phyloP scores from a whole-genome alignment of 176 grass and related monocot species.

The Poa pratensis region DNA sequence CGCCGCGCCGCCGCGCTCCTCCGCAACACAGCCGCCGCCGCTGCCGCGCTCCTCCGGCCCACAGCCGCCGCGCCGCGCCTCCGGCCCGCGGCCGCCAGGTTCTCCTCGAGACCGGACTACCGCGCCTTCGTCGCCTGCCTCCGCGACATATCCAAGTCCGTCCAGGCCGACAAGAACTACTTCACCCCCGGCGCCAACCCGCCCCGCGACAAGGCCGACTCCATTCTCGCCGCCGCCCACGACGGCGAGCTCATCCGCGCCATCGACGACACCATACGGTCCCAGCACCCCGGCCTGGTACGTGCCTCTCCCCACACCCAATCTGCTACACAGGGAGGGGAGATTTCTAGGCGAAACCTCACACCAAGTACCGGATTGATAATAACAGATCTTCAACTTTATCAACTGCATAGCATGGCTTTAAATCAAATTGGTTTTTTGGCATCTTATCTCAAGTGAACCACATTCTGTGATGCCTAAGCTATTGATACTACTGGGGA shows the following conservation, averaged over 20 bases:
- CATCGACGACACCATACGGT: constrained; percentile 40
- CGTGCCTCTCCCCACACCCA: neutral
- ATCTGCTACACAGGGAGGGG: neutral
- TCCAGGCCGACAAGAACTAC: neutral
- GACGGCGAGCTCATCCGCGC: constrained; percentile 56
- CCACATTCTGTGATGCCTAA: too few species aligned
- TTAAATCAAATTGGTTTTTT: too few species aligned
- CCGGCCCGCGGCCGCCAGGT: constrained; percentile 29
- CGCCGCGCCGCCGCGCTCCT: constrained; percentile 37
- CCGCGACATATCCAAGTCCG: neutral
- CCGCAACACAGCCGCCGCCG: constrained; percentile 8
- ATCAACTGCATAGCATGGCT: too few species aligned
- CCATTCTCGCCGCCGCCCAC: neutral
- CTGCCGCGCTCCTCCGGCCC: too few species aligned
- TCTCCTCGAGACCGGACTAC: constrained; percentile 52
- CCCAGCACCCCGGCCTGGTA: constrained; percentile 55
- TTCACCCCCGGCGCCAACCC: neutral
- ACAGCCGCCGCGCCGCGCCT: constrained; percentile 18
- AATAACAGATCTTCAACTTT: too few species aligned
- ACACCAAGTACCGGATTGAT: too few species aligned
- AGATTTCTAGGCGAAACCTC: neutral
- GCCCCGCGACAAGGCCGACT: constrained; percentile 30
- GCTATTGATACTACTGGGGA: too few species aligned
- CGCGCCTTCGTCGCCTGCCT: neutral
- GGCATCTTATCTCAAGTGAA: too few species aligned